These are phyloP conservation scores for Glarea lozoyensis DNA, from an alignment of 495 filamentous ascomycete genomes.

Conservation along the genomic window DNA sequence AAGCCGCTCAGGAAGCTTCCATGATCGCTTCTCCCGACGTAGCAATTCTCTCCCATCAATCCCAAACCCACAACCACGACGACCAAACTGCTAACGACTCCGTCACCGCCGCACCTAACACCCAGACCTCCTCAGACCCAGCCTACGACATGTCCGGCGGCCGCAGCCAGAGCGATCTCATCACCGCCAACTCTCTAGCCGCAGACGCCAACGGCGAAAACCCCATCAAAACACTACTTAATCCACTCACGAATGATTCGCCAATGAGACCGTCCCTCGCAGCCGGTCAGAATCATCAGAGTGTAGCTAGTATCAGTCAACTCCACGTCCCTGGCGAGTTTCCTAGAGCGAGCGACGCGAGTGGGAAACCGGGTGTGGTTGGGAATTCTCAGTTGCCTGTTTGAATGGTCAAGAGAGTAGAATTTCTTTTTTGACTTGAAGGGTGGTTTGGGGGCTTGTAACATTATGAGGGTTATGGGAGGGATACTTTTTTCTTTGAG, in stretches of 20 bases:
- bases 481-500: too few relatives aligned
- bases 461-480: too few relatives aligned
- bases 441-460: too few relatives aligned
- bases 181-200: neutral
- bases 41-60: too few relatives aligned
- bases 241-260: slow-evolving; percentile 1
- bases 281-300: slow-evolving; percentile 15
- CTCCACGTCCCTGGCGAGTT: slow-evolving; percentile 51
- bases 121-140: too few relatives aligned
- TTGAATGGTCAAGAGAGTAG: too few relatives aligned
- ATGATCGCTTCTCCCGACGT: slow-evolving; percentile 5
- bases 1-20: slow-evolving; percentile 10
- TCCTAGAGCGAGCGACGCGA: slow-evolving; percentile 29
- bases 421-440: too few relatives aligned
- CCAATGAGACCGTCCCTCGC: slow-evolving; percentile 1
- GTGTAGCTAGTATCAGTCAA: slow-evolving; percentile 19
- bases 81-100: too few relatives aligned
- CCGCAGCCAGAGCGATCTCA: slow-evolving; percentile 11
- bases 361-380: too few relatives aligned
- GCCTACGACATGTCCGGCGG: slow-evolving; percentile 15
- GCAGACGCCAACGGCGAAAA: neutral
- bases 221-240: neutral
- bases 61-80: too few relatives aligned
- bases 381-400: too few relatives aligned
- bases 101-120: too few relatives aligned